Evolutionary conservation across 1,284 basidiomycete genomes (phyloP).

Genomic region (Marasmius fiardii): DNA sequence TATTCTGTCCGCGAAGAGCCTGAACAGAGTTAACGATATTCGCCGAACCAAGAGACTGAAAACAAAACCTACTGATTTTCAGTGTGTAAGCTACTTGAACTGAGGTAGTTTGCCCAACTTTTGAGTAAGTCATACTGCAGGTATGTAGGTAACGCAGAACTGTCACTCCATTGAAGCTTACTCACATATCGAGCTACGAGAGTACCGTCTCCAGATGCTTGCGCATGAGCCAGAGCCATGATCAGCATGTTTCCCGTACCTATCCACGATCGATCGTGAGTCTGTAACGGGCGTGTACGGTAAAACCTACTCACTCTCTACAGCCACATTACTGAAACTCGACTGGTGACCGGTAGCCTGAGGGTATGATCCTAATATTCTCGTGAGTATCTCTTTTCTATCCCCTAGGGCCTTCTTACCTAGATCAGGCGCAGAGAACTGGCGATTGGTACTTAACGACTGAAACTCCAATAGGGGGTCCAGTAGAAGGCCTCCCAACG

Average conservation of each 20-base stretch:
- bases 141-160: background rate
- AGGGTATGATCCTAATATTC: conserved; percentile 20
- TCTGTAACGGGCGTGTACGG: background rate
- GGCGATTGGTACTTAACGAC: background rate
- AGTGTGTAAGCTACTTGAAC: conserved; percentile 20
- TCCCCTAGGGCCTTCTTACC: background rate
- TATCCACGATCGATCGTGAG: background rate
- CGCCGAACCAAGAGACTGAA: background rate
- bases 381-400: background rate
- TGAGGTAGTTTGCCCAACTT: conserved; percentile 21
- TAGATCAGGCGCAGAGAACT: conserved; percentile 10
- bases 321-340: conserved; percentile 11
- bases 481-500: conserved; percentile 8
- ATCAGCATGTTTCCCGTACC: conserved; percentile 12
- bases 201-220: conserved; percentile 3
- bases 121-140: conserved; percentile 8
- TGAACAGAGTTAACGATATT: conserved; percentile 6
- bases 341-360: conserved; percentile 15
- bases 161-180: background rate
- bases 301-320: conserved; percentile 23
- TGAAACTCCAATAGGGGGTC: conserved; percentile 9
- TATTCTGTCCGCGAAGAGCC: conserved; percentile 21
- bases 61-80: conserved; percentile 22
- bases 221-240: conserved; percentile 9
- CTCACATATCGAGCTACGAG: conserved; percentile 9